Conservation (phyloP, 768 basidiomycete species). For the Cubamyces sp. region DNA sequence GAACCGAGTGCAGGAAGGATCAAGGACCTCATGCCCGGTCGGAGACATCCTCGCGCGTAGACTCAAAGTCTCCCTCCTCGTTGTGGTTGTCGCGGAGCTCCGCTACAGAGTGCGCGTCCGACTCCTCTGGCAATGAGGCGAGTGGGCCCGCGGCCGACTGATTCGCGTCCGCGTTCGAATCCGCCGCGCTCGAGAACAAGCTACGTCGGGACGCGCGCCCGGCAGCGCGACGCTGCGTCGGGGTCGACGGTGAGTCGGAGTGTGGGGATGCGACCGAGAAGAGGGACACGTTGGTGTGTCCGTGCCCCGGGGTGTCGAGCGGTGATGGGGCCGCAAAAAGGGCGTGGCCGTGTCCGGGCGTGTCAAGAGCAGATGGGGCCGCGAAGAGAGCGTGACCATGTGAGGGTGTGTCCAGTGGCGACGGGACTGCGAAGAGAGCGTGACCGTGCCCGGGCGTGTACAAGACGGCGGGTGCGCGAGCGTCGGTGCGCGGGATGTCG, state of each 20-base stretch:
- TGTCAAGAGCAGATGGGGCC: neutral
- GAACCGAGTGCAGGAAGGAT: too few species aligned
- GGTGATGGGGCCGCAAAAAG: neutral
- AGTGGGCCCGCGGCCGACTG: neutral
- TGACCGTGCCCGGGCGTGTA: too few species aligned
- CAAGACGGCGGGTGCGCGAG: neutral
- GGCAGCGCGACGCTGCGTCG: neutral
- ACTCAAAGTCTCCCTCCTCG: too few species aligned
- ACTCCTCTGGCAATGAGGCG: neutral
- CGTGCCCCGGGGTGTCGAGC: neutral
- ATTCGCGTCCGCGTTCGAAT: neutral
- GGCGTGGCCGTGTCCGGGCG: neutral
- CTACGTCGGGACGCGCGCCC: constrained; percentile 1
- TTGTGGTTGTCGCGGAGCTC: too few species aligned
- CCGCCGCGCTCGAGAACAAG: neutral
- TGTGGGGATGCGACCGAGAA: neutral
- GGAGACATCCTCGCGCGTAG: too few species aligned
- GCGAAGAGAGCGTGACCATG: neutral
- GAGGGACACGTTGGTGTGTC: neutral
- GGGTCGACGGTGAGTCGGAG: neutral
- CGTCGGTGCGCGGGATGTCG: neutral
- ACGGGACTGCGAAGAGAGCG: too few species aligned
- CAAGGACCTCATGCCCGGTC: too few species aligned
- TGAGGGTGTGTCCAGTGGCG: neutral
- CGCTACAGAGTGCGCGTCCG: too few species aligned